Base-by-base conservation (phyloP, 768 basidiomycete species). In the Neoboletus brunneissimus region DNA sequence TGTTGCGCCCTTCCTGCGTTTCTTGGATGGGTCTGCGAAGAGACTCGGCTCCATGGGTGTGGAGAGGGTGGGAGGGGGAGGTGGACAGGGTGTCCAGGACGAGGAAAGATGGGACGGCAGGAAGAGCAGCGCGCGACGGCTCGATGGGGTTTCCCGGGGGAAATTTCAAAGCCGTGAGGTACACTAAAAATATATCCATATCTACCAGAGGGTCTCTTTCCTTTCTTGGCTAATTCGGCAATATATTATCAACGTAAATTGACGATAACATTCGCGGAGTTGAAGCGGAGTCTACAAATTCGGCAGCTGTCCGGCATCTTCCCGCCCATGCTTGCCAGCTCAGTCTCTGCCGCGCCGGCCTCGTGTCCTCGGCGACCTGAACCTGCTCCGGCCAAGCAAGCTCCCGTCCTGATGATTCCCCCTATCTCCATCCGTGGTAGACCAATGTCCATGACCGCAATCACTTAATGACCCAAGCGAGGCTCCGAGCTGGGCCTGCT, bases 1-100 rank as follows among this genome's bases (percentile, higher is more conserved):
- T 6, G 86, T 88, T 7, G 89, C 88, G 38, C 88, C 88, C 59
- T 85, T 86, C 68, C 84, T 76, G 34, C 83, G 78, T 66, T 85
- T 85, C 73, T 84, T 86, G 2, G 74, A 57, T 3, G 76, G 73
- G 56, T 67, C 72, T 5, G 75, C 62, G 41, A 68, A 68, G 20
- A 64, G 16, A 9, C 23, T 54, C 15, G 60, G 57, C 20, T 72
- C 70, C 70, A 72, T 72, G 22, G 5, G 25, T 27, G 8, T 9
- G 40, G 41, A 15, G 32, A 49, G 22, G 38, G 20, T 27, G 52
- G 27, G 58, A 34, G 32, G 31, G 12, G 48, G 18, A 20, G 25
- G 25, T 50, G 38, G 53, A 60, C 43, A 25, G 18, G 47, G 46
- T 2, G 58, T 53, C 57, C 55, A 71, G 66, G 37, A 69, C 56